phyloP scores from a whole-genome alignment of 1,284 basidiomycete genomes.

The Moesziomyces parantarcticus region DNA sequence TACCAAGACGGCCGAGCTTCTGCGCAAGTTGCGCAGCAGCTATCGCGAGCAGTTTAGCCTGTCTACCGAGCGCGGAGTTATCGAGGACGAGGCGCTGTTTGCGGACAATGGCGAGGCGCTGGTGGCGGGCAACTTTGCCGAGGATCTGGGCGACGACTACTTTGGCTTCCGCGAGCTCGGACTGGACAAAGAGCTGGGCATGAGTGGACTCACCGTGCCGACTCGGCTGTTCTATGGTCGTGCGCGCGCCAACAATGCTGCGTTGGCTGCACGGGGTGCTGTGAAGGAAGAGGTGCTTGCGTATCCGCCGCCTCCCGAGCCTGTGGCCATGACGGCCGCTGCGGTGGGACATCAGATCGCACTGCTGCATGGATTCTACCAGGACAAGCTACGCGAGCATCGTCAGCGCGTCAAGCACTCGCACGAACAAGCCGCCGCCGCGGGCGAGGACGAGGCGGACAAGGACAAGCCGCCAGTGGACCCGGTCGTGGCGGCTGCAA shows the following conservation, averaged over 20 bases:
- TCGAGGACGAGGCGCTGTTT: constrained; percentile 79
- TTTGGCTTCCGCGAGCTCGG: constrained; percentile 88
- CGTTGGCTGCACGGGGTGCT: background rate
- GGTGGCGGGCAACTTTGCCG: constrained; percentile 86
- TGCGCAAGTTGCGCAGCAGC: constrained; percentile 83
- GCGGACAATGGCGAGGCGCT: constrained; percentile 80
- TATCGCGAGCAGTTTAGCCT: constrained; percentile 79
- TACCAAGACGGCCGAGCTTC: constrained; percentile 78
- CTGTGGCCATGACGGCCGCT: constrained; percentile 76
- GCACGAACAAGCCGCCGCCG: constrained; percentile 1
- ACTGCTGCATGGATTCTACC: constrained; percentile 79
- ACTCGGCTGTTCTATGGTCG: constrained; percentile 81
- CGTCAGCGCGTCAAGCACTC: constrained; percentile 19
- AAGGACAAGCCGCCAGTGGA: constrained; percentile 4
- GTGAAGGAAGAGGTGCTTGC: constrained; percentile 34
- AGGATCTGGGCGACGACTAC: constrained; percentile 90
- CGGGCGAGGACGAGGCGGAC: constrained; percentile 1
- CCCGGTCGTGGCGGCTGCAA: constrained; percentile 14
- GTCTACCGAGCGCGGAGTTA: constrained; percentile 68
- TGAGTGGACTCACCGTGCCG: constrained; percentile 81
- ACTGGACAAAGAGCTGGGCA: constrained; percentile 86
- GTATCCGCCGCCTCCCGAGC: constrained; percentile 83
- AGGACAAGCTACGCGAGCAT: constrained; percentile 48
- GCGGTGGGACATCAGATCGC: constrained; percentile 83
- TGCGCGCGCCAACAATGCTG: constrained; percentile 2